Evolutionary conservation across 805 yeast genomes (phyloP), one percentile per base, ranked within the genome.

Genomic region (Lachancea kluyveri): DNA sequence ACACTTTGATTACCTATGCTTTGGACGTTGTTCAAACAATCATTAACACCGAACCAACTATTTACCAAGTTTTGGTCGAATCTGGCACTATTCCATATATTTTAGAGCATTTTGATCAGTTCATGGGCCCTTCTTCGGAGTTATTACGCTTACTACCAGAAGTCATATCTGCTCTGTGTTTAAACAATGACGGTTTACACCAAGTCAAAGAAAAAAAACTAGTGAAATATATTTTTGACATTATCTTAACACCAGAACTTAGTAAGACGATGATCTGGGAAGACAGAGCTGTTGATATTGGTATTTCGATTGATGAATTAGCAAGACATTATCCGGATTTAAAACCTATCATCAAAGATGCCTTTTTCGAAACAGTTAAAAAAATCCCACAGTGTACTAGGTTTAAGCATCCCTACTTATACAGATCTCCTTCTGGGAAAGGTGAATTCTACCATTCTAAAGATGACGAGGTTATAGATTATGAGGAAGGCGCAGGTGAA

Each of bases 41-140:
- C 37, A 76, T 88, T 17, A 90, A 88, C 51, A 82, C 80, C 43
- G 96, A 90, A 47, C 96, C 96, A 6, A 86, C 96, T 0, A 84
- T 95, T 3, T 88, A 70, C 48, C 69, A 81, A 2, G 77, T 88
- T 24, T 65, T 88, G 42, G 77, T 74, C 24, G 97, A 88, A 52
- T 79, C 94, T 0, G 72, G 74, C 1, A 74, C 83, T 1, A 74
- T 88, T 21, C 80, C 79, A 28, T 62, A 73, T 2, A 67, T 87
- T 21, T 54, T 87, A 30, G 67, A 68, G 8, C 67, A 77, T 28
- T 79, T 80, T 48, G 67, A 66, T 9, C 48, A 52, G 0, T 68
- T 81, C 14, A 61, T 85, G 36, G 63, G 73, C 8, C 79, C 79
- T 4, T 68, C 78, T 14, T 64, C 72, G 6, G 78, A 74, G 9